phyloP scores from a whole-genome alignment of 2,329 filamentous ascomycete species.

The Pestalotiopsis sp. region DNA sequence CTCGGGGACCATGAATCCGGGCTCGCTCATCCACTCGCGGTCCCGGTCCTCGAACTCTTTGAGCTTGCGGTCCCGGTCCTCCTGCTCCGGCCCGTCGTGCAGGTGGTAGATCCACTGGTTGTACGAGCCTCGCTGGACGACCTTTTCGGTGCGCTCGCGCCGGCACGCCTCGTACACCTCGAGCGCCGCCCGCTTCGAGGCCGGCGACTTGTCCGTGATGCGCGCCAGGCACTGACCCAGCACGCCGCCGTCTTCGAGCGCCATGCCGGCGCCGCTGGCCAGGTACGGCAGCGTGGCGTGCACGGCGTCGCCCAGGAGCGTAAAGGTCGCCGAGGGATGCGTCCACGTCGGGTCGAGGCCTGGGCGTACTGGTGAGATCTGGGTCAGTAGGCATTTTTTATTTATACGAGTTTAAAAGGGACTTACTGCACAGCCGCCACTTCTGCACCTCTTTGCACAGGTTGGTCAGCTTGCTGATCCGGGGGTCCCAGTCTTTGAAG shows the following conservation, averaged over 20 bases:
- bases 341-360: constrained; percentile 52
- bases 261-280: constrained; percentile 60
- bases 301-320: constrained; percentile 65
- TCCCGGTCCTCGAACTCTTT: constrained; percentile 34
- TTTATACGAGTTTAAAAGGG: not conserved
- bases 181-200: constrained; percentile 37
- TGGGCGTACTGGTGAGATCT: constrained; percentile 20
- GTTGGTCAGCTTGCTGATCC: constrained; percentile 56
- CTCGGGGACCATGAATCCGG: constrained; percentile 24
- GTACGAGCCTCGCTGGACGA: constrained; percentile 62
- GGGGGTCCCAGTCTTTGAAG: constrained; percentile 61
- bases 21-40: constrained; percentile 28
- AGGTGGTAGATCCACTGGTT: constrained; percentile 67
- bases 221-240: constrained; percentile 57
- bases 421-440: constrained; percentile 37
- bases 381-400: not conserved
- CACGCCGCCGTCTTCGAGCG: constrained; percentile 62
- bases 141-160: constrained; percentile 59
- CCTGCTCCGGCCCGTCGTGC: constrained; percentile 59
- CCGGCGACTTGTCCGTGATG: constrained; percentile 41
- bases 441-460: constrained; percentile 63
- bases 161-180: constrained; percentile 60
- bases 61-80: constrained; percentile 49
- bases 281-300: constrained; percentile 69
- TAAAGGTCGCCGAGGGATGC: constrained; percentile 57